Conservation (phyloP, 108 stramenopile genomes). For the Skeletonema grethae region DNA sequence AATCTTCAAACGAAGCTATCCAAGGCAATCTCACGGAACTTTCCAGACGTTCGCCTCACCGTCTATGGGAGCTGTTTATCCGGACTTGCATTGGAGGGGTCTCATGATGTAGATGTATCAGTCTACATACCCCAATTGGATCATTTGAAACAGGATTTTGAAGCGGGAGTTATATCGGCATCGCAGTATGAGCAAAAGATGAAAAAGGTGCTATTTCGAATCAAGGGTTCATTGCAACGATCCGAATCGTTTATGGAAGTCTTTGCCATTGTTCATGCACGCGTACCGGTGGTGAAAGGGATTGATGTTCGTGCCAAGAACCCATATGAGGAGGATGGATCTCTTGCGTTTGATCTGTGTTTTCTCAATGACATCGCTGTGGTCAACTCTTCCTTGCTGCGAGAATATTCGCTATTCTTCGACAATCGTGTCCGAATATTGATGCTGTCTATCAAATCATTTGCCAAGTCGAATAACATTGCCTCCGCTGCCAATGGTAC, state of each 20-base stretch:
- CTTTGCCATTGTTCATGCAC: slow-evolving; percentile 59
- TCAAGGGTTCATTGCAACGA: slow-evolving; percentile 23
- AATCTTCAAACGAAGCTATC: slow-evolving; percentile 24
- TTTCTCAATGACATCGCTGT: slow-evolving; percentile 89
- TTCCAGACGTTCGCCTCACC: slow-evolving; percentile 34
- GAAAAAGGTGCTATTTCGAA: slow-evolving; percentile 52
- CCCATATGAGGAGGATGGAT: slow-evolving; percentile 69
- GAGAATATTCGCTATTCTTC: slow-evolving; percentile 78
- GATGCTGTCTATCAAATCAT: slow-evolving; percentile 78
- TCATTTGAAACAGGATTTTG: slow-evolving; percentile 50
- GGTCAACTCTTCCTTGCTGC: slow-evolving; percentile 68
- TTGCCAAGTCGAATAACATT: slow-evolving; percentile 62
- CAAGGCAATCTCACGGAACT: slow-evolving; percentile 28
- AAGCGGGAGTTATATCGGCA: slow-evolving; percentile 50
- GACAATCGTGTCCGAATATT: slow-evolving; percentile 61
- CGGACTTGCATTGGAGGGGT: slow-evolving; percentile 66
- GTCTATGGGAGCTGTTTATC: slow-evolving; percentile 80
- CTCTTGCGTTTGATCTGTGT: slow-evolving; percentile 79
- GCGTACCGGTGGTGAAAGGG: slow-evolving; percentile 85
- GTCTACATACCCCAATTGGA: slow-evolving; percentile 55
- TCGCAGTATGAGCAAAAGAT: slow-evolving; percentile 53
- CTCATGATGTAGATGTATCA: slow-evolving; percentile 76
- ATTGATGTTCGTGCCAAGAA: slow-evolving; percentile 54
- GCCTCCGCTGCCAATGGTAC: slow-evolving; percentile 68
- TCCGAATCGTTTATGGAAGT: slow-evolving; percentile 49